Base-by-base conservation (phyloP, 768 basidiomycete species). In the Amylocystis lapponica region DNA sequence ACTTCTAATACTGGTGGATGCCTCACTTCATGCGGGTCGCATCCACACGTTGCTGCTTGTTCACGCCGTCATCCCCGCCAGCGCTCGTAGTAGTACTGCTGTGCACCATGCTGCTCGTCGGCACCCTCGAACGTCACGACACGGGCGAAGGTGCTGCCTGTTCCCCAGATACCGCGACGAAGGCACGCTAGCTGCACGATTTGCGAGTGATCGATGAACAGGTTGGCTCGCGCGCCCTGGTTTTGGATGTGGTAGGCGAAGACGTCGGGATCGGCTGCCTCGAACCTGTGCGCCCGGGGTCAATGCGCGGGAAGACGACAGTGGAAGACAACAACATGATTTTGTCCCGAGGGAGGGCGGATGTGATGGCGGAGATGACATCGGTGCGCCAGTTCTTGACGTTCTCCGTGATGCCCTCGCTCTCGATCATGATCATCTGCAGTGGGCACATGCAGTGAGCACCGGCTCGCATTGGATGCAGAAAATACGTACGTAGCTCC, bases 401-500 rank as follows among this genome's bases (percentile, higher is more conserved):
- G 52, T 72, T 72, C 51, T 72, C 70, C 1, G 69, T 71, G 50
- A 72, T 71, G 11, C 70, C 68, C 45, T 69, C 71, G 43, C 66
- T 68, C 49, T 73, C 70, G 36, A 71, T 73, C 69, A 69, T 67
- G 34, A 71, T 64, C 58, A 69, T 68, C 57, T 72, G 50, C 21
- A 8, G 20, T 35, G 26, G 5, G 6, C 1, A 10, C 12, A 22
- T 22, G 13, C n/a, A 20, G 5, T 6, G 29, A 2, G 8, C 23
- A 0, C 14, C 12, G 21, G 34, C n/a, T 30, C 29, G 41, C 4
- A 25, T 20, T 33, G 27, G 17, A 13, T 13, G 20, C 5, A 27
- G 6, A 20, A 27, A 29, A 19, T 16, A 49, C 55, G 13, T 41
- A 51, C 53, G 43, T 61, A 52, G 69, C 66, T 5, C 68, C 68